Percentiles rank a stretch among this genome's conserved stretches.
These are phyloP conservation scores for Phlebiopsis gigantea DNA, from an alignment of 768 basidiomycete species.

Conservation along the genomic window DNA sequence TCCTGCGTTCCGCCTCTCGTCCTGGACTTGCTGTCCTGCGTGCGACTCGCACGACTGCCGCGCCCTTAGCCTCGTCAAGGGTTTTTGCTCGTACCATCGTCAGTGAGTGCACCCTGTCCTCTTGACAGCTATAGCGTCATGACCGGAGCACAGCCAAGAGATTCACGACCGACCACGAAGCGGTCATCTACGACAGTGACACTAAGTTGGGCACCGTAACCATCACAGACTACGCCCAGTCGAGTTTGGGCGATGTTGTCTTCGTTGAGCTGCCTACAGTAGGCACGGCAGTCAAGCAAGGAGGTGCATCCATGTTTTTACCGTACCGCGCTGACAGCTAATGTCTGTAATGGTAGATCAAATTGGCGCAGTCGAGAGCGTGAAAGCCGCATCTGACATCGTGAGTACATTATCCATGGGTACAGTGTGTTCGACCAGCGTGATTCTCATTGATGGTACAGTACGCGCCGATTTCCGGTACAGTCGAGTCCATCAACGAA, in stretches of 20 bases:
- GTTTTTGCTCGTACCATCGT: slow-evolving; percentile 45
- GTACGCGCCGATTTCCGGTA: slow-evolving; percentile 93
- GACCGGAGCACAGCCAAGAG: too few species aligned
- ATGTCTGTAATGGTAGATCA: slow-evolving; percentile 41
- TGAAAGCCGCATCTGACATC: slow-evolving; percentile 95
- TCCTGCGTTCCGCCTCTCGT: slow-evolving; percentile 27
- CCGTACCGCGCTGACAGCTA: neutral
- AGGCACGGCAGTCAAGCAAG: slow-evolving; percentile 59
- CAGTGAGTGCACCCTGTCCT: slow-evolving; percentile 41
- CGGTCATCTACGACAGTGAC: slow-evolving; percentile 69
- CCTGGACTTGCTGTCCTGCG: slow-evolving; percentile 22
- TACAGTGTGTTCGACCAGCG: neutral
- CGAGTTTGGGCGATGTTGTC: slow-evolving; percentile 91
- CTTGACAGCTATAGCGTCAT: neutral
- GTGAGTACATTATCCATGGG: slow-evolving; percentile 28
- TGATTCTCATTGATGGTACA: slow-evolving; percentile 22
- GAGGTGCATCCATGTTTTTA: slow-evolving; percentile 50
- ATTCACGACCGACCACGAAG: too few species aligned
- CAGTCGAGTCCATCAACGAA: slow-evolving; percentile 75
- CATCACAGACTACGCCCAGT: slow-evolving; percentile 82
- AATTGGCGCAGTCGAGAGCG: slow-evolving; percentile 92
- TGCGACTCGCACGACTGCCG: slow-evolving; percentile 21
- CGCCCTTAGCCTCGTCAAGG: slow-evolving; percentile 20
- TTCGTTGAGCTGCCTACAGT: slow-evolving; percentile 84
- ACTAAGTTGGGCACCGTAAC: slow-evolving; percentile 75